Conservation (phyloP, 2,329 filamentous ascomycete genomes). For the Aspergillus pseudotamarii region DNA sequence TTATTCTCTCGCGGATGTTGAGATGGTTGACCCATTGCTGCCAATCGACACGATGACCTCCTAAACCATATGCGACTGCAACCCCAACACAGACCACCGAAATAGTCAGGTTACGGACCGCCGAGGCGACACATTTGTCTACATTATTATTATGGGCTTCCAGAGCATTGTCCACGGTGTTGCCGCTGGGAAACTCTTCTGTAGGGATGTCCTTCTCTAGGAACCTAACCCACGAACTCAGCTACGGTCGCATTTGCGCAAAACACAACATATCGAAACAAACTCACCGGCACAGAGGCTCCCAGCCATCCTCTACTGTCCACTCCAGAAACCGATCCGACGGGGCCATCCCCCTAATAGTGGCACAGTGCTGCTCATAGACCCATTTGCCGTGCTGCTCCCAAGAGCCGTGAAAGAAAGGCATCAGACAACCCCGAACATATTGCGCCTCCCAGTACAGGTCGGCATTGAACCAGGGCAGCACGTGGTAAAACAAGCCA, state of each 20-base stretch:
- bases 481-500: background rate
- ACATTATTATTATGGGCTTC: conserved; percentile 5
- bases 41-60: background rate
- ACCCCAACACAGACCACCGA: background rate
- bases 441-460: conserved; percentile 16
- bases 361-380: conserved; percentile 16
- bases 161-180: conserved; percentile 7
- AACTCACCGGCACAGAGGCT: conserved; percentile 17
- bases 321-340: conserved; percentile 15
- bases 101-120: conserved; percentile 1
- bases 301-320: conserved; percentile 19
- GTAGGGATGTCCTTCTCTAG: conserved; percentile 10
- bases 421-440: background rate
- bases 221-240: conserved; percentile 4
- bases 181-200: conserved; percentile 11
- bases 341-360: conserved; percentile 2
- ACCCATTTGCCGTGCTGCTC: conserved; percentile 12
- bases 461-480: conserved; percentile 12
- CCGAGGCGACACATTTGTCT: background rate
- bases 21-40: background rate
- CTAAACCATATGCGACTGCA: background rate
- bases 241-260: background rate
- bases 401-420: conserved; percentile 10
- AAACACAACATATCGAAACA: background rate
- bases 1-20: background rate